Evolutionary conservation across 31 red algal species (phyloP).

Genomic region (Odonthalia washingtoniensis): DNA sequence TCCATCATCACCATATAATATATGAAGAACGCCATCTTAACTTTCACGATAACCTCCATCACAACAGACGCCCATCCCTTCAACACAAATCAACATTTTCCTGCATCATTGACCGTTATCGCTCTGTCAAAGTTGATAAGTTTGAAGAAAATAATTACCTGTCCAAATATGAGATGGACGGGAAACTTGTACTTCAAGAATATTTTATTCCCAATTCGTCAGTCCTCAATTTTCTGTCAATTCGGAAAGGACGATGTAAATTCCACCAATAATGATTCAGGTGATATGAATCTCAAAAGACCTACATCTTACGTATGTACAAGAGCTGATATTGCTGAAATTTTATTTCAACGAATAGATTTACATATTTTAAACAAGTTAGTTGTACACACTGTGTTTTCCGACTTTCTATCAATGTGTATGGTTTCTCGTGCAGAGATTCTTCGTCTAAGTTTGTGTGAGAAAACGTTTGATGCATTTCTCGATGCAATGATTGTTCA

Average conservation of each 20-base stretch:
- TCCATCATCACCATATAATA: slow-evolving; percentile 98
- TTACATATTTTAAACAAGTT: slow-evolving; percentile 81
- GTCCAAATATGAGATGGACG: slow-evolving; percentile 96
- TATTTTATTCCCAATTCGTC: too few species aligned
- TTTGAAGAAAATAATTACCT: slow-evolving; percentile 95
- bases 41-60: slow-evolving; percentile 87
- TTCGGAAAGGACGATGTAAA: slow-evolving; percentile 86
- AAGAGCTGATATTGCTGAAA: slow-evolving; percentile 95
- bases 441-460: too few species aligned
- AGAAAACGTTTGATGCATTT: too few species aligned
- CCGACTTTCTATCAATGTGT: too few species aligned
- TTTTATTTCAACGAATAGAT: slow-evolving; percentile 85
- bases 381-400: too few species aligned
- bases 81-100: slow-evolving; percentile 90
- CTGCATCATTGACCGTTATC: slow-evolving; percentile 94
- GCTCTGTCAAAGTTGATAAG: too few species aligned
- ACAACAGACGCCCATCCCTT: slow-evolving; percentile 83
- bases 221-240: slow-evolving; percentile 84
- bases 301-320: slow-evolving; percentile 82
- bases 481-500: too few species aligned
- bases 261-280: too few species aligned
- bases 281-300: slow-evolving; percentile 92
- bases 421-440: too few species aligned
- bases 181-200: slow-evolving; percentile 89
- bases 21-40: slow-evolving; percentile 81